Conservation (phyloP, 257 asterid genomes). For the Thymus mandschuricus region DNA sequence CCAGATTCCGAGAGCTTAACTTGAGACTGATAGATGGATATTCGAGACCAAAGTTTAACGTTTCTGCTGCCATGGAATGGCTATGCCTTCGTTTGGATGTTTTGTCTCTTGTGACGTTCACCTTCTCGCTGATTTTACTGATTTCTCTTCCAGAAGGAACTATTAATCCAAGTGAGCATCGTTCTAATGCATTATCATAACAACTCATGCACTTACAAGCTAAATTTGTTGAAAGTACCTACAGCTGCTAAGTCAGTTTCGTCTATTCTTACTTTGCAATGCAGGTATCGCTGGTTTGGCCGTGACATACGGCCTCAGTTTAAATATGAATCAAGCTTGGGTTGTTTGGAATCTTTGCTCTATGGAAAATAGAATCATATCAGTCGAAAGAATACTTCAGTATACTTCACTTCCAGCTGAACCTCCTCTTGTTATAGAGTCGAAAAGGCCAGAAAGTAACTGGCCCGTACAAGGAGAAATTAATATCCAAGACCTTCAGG, state of each 20-base stretch:
- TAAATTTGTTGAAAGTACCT: conserved; percentile 5
- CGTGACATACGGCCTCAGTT: conserved; percentile 80
- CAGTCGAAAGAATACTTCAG: conserved; percentile 92
- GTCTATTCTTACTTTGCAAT: conserved; percentile 19
- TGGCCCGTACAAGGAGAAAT: conserved; percentile 89
- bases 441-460: conserved; percentile 53
- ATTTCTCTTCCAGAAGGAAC: conserved; percentile 76
- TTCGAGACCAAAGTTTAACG: conserved; percentile 78
- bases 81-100: conserved; percentile 84
- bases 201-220: neutral
- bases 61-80: conserved; percentile 90
- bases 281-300: conserved; percentile 91
- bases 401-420: conserved; percentile 67
- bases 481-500: conserved; percentile 77
- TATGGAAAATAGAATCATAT: conserved; percentile 79
- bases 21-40: conserved; percentile 82
- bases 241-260: too few relatives aligned
- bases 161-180: conserved; percentile 73
- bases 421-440: conserved; percentile 76
- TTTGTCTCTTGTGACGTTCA: conserved; percentile 70
- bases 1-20: conserved; percentile 64
- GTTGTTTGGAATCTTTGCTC: conserved; percentile 70
- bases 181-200: neutral
- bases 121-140: conserved; percentile 67
- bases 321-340: conserved; percentile 70